Evolutionary conservation across 208 protist genomes (phyloP).

Genomic region (Histomonas meleagridis): DNA sequence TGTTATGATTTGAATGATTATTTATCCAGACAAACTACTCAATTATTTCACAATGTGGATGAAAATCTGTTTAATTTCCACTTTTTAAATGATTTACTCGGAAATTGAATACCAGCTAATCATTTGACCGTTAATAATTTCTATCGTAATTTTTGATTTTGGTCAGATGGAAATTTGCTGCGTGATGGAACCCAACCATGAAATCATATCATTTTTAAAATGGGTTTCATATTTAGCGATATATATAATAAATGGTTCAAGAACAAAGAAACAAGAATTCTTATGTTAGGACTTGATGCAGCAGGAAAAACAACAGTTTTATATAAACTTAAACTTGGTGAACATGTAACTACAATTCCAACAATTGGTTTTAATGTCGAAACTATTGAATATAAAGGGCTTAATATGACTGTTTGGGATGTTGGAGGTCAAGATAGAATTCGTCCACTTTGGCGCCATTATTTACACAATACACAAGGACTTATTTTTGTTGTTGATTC

Average conservation of each 20-base stretch:
- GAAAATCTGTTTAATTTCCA: too few relatives aligned
- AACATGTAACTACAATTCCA: conserved; percentile 83
- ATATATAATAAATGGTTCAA: conserved; percentile 59
- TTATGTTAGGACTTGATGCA: conserved; percentile 90
- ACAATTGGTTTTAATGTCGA: conserved; percentile 68
- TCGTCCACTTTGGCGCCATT: conserved; percentile 79
- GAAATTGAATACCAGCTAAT: too few relatives aligned
- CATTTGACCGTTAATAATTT: too few relatives aligned
- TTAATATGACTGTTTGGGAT: conserved; percentile 91
- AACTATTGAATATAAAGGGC: conserved; percentile 83
- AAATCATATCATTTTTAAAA: too few relatives aligned
- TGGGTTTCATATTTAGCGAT: conserved; percentile 43
- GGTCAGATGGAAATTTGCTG: too few relatives aligned
- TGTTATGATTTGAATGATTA: too few relatives aligned
- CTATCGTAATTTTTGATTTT: too few relatives aligned
- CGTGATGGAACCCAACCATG: too few relatives aligned
- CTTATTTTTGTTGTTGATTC: conserved; percentile 90
- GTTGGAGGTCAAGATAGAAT: conserved; percentile 79
- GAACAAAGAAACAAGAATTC: conserved; percentile 81
- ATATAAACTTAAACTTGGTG: conserved; percentile 86
- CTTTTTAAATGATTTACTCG: too few relatives aligned
- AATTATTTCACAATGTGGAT: too few relatives aligned
- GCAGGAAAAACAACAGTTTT: conserved; percentile 85
- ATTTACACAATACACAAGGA: conserved; percentile 80
- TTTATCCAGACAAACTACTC: too few relatives aligned